Evolutionary conservation across 2,329 filamentous ascomycete genomes (phyloP).

Genomic region (Ophiobolus disseminans): DNA sequence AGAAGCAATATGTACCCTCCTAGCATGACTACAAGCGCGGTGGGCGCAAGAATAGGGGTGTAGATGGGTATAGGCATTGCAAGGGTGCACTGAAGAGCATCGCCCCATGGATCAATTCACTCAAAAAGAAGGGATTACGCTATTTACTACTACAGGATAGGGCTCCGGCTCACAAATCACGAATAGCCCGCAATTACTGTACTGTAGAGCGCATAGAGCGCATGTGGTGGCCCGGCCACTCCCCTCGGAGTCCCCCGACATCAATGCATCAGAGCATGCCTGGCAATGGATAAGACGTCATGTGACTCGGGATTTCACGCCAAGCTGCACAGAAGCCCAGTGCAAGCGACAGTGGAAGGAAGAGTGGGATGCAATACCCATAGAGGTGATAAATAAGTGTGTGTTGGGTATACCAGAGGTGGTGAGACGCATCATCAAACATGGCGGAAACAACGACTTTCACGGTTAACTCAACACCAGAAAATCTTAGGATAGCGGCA

Average conservation of each 20-base stretch:
- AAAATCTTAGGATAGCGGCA: not conserved
- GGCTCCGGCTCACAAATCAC: constrained; percentile 9
- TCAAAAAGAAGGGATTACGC: not conserved
- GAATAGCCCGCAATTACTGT: constrained; percentile 7
- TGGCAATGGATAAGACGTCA: too few relatives aligned
- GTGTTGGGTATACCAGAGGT: constrained; percentile 2
- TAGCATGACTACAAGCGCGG: not conserved
- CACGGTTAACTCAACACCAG: constrained; percentile 7
- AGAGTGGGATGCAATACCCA: constrained; percentile 8
- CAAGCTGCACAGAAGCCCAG: not conserved
- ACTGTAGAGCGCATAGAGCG: constrained; percentile 4
- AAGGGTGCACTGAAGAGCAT: too few relatives aligned
- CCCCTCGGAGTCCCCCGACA: too few relatives aligned
- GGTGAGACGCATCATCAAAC: constrained; percentile 7
- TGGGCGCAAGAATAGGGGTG: not conserved
- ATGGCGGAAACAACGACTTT: constrained; percentile 11
- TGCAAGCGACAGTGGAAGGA: constrained; percentile 3
- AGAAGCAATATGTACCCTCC: constrained; percentile 3
- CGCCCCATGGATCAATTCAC: too few relatives aligned
- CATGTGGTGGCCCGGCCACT: constrained; percentile 12
- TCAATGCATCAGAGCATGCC: constrained; percentile 15
- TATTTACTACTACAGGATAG: constrained; percentile 12
- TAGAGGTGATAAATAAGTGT: constrained; percentile 10
- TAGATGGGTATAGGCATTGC: too few relatives aligned
- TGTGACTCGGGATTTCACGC: constrained; percentile 9